These are phyloP conservation scores for Emydomyces testavorans DNA, from an alignment of 2,329 filamentous ascomycete species.

Conservation along the genomic window DNA sequence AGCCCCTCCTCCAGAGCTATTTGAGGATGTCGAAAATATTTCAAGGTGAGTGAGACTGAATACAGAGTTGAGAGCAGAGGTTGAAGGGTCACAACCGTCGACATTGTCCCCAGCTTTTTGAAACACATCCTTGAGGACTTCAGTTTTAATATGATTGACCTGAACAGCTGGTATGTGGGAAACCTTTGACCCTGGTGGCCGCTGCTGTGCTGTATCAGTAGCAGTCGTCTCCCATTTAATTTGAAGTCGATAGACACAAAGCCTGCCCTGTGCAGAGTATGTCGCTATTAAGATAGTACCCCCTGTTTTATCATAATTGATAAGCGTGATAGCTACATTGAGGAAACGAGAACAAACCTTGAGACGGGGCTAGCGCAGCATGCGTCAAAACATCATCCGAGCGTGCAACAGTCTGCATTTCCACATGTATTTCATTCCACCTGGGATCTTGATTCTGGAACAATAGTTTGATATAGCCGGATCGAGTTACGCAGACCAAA, in stretches of 20 bases:
- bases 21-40: slow-evolving; percentile 55
- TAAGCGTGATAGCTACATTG: not conserved
- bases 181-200: not conserved
- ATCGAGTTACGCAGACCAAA: slow-evolving; percentile 63
- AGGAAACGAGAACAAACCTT: slow-evolving; percentile 35
- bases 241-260: slow-evolving; percentile 61
- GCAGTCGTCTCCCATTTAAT: slow-evolving; percentile 56
- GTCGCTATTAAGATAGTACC: slow-evolving; percentile 30
- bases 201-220: slow-evolving; percentile 42
- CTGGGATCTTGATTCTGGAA: slow-evolving; percentile 63
- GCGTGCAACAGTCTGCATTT: slow-evolving; percentile 60
- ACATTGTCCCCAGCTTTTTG: slow-evolving; percentile 18
- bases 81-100: slow-evolving; percentile 20
- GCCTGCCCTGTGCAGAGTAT: slow-evolving; percentile 50
- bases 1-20: slow-evolving; percentile 44
- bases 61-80: slow-evolving; percentile 21
- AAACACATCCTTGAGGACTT: slow-evolving; percentile 26
- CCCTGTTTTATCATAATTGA: slow-evolving; percentile 11
- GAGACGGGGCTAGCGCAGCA: slow-evolving; percentile 63
- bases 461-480: slow-evolving; percentile 61
- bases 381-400: slow-evolving; percentile 70
- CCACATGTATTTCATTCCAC: slow-evolving; percentile 60
- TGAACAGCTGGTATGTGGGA: slow-evolving; percentile 27
- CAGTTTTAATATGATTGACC: slow-evolving; percentile 29
- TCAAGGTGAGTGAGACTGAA: slow-evolving; percentile 63